phyloP scores from a whole-genome alignment of 352 stramenopile species.

The Pythium vanterpoolii region DNA sequence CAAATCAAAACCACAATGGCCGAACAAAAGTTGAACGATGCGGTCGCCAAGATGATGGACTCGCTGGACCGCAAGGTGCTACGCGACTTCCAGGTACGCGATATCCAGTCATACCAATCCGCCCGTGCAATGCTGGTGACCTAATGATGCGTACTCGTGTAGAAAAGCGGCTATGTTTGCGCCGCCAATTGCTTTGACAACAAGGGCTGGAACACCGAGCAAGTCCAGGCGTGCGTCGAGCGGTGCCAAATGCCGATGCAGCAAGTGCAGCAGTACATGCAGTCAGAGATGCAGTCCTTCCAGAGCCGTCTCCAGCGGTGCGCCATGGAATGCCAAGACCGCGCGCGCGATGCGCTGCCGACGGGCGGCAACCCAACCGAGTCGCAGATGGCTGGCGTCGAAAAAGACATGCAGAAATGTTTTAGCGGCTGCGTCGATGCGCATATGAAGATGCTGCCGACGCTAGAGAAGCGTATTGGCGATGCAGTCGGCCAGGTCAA shows the following conservation, averaged over 20 bases:
- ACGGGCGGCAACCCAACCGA: constrained; percentile 62
- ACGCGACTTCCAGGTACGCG: constrained; percentile 60
- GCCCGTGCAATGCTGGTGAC: not conserved
- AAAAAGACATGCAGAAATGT: constrained; percentile 80
- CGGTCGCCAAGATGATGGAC: constrained; percentile 84
- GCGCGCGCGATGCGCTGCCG: constrained; percentile 64
- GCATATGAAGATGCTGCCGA: constrained; percentile 77
- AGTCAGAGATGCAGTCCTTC: constrained; percentile 83
- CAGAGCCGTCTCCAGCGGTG: constrained; percentile 82
- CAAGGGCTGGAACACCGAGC: constrained; percentile 71
- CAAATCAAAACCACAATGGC: constrained; percentile 41
- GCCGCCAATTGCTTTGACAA: constrained; percentile 88
- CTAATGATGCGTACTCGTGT: constrained; percentile 5
- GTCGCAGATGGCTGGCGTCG: constrained; percentile 53
- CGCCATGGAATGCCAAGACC: constrained; percentile 87
- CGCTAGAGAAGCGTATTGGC: constrained; percentile 66
- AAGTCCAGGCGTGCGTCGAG: constrained; percentile 80
- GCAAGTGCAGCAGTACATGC: constrained; percentile 81
- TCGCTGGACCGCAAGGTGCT: constrained; percentile 71
- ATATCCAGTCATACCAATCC: not conserved
- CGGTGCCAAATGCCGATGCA: constrained; percentile 84
- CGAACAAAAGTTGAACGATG: constrained; percentile 78
- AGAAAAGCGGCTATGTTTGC: constrained; percentile 81
- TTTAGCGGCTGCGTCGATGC: constrained; percentile 62
- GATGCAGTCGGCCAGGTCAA: constrained; percentile 72